Base-by-base conservation (phyloP, 306 rosid species). In the Rosa rugosa region DNA sequence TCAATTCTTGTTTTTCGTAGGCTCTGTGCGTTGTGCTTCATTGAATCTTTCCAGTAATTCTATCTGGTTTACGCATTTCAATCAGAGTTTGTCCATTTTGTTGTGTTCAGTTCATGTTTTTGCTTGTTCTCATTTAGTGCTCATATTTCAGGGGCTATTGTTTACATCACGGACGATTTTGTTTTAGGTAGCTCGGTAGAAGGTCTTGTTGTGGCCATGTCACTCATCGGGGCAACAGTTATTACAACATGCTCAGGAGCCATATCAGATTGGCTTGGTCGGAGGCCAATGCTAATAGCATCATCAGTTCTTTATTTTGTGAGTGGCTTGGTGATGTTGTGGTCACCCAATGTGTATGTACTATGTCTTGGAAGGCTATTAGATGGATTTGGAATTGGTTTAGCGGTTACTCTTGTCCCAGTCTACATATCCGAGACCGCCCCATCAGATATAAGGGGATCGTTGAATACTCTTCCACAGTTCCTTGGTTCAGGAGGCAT, bases 171-270 rank as follows among this genome's bases (percentile, higher is more conserved):
- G 80, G 84, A 86, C 36, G 95, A 90, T 45, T 84, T 90, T 49
- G 86, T 18, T 41, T 71, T 92, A 76, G 49, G 63, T 49, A 77
- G 93, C 47, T 77, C 83, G 0, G 73, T 86, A 59, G 97, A 92
- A 80, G 97, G 97, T 17, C 95, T 92, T 69, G 88, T 92, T n/a
- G 97, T 92, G 90, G 97, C 97, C 45, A 90, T 85, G 86, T 92
- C 97, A 10, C 91, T 92, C 54, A 80, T 92, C 44, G 95, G 97
- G 66, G 97, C 97, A n/a, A 92, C 93, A 1, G 31, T 71, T 16
- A 85, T 92, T 76, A 92, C 97, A 5, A 88, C 92, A 7, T 92
- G 84, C 83, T 89, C 97, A 9, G 97, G 97, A 66, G 71, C 83
- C 4, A 47, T 92, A 50, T 83, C 97, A 4, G 97, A 92, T 80